Percentiles rank a stretch among this genome's conserved stretches.
These are phyloP conservation scores for Pichia membranifaciens DNA, from an alignment of 805 yeast species.

Conservation along the genomic window DNA sequence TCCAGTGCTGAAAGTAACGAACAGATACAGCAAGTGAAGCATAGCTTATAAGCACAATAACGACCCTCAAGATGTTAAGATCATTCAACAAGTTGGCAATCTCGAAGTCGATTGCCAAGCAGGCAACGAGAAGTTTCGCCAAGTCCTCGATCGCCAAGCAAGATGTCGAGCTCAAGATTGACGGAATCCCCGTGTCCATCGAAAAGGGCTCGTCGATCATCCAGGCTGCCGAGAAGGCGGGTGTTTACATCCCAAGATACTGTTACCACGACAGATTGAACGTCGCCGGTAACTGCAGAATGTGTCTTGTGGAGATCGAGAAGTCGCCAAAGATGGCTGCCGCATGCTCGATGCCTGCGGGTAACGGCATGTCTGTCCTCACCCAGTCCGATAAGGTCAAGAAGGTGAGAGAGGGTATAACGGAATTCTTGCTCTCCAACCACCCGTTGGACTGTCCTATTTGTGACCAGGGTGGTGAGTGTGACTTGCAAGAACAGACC, in stretches of 20 bases:
- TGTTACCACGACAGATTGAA: slow-evolving; percentile 90
- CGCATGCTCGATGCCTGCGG: slow-evolving; percentile 90
- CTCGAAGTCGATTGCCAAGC: slow-evolving; percentile 9
- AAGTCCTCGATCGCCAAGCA: slow-evolving; percentile 10
- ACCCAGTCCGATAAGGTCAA: slow-evolving; percentile 73
- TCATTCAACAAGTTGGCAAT: slow-evolving; percentile 12
- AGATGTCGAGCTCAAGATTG: slow-evolving; percentile 41
- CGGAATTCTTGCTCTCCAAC: slow-evolving; percentile 81
- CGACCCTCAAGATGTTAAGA: slow-evolving; percentile 14
- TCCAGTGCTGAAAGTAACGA: too few relatives aligned
- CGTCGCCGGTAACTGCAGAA: slow-evolving; percentile 88
- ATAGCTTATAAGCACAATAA: too few relatives aligned
- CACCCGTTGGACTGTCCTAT: slow-evolving; percentile 92
- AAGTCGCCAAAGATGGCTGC: slow-evolving; percentile 87
- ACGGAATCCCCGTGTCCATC: slow-evolving; percentile 68
- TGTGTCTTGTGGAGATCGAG: slow-evolving; percentile 88
- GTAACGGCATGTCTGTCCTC: slow-evolving; percentile 80
- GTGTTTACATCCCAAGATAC: slow-evolving; percentile 81
- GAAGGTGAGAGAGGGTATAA: slow-evolving; percentile 84
- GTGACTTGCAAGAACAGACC: slow-evolving; percentile 86
- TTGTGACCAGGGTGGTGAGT: slow-evolving; percentile 93
- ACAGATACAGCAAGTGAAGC: too few relatives aligned
- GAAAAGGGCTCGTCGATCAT: slow-evolving; percentile 85
- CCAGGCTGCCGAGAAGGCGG: slow-evolving; percentile 90
- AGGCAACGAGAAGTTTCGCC: slow-evolving; percentile 13